Evolutionary conservation across 2,329 filamentous ascomycete species (phyloP).

Genomic region (Didymella lethalis): DNA sequence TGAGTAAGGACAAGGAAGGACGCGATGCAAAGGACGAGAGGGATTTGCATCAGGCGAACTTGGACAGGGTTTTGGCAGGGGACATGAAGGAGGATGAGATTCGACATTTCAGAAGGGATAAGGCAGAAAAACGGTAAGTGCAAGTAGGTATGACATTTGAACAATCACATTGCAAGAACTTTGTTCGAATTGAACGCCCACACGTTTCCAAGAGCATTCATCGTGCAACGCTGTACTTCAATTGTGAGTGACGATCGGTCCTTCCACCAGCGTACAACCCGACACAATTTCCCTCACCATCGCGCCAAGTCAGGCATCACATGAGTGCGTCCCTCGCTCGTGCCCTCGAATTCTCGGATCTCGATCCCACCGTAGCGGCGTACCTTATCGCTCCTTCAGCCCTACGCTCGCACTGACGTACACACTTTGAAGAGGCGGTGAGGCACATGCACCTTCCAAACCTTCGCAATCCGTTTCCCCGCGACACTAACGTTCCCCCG

Average conservation of each 20-base stretch:
- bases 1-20: constrained; percentile 41
- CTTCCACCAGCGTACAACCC: neutral
- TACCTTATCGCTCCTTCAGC: constrained; percentile 1
- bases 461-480: constrained; percentile 5
- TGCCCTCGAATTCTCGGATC: neutral
- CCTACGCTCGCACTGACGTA: constrained; percentile 3
- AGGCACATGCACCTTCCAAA: neutral
- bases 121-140: constrained; percentile 3
- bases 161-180: neutral
- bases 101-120: constrained; percentile 17
- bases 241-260: neutral
- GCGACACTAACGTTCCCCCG: constrained; percentile 6
- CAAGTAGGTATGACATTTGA: neutral
- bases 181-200: neutral
- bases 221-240: neutral
- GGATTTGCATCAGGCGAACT: constrained; percentile 20
- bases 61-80: constrained; percentile 26
- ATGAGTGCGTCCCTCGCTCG: neutral
- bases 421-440: constrained; percentile 4
- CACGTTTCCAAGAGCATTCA: neutral
- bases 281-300: neutral
- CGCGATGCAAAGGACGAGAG: constrained; percentile 26
- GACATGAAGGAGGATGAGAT: constrained; percentile 26
- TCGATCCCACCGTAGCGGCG: neutral
- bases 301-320: neutral